These are phyloP conservation scores for Mycena polygramma DNA, from an alignment of 768 basidiomycete genomes.

Conservation along the genomic window DNA sequence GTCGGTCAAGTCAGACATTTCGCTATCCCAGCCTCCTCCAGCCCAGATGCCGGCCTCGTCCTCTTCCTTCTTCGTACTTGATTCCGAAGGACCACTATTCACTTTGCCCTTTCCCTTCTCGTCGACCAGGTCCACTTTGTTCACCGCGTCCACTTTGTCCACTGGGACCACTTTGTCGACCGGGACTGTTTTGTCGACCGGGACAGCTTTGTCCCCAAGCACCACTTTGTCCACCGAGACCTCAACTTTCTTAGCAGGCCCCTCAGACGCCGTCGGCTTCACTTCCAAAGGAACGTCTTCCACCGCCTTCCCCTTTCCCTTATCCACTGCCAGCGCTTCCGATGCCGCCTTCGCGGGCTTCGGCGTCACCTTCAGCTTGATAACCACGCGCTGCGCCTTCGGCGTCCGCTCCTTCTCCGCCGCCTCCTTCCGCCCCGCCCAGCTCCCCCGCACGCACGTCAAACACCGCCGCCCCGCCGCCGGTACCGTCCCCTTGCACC, in stretches of 20 bases:
- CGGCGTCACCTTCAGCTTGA: conserved; percentile 29
- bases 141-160: not conserved
- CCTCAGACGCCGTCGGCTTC: not conserved
- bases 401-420: not conserved
- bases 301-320: conserved; percentile 9
- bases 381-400: conserved; percentile 20
- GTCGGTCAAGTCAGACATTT: conserved; percentile 31
- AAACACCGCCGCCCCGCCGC: conserved; percentile 29
- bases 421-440: conserved; percentile 22
- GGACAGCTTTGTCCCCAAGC: no score
- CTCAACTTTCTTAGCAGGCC: not conserved
- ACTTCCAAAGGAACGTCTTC: not conserved
- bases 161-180: not conserved
- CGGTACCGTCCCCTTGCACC: conserved; percentile 19
- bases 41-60: conserved; percentile 16
- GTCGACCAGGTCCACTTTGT: not conserved
- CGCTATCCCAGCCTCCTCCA: conserved; percentile 35
- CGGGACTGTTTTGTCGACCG: no score
- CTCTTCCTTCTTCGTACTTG: conserved; percentile 5
- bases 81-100: not conserved
- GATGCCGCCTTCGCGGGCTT: not conserved
- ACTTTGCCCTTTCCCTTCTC: not conserved
- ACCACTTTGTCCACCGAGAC: not conserved
- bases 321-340: not conserved
- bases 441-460: conserved; percentile 29